Percentiles rank a stretch among this genome's conserved stretches.
Evolutionary conservation across 1,284 basidiomycete species (phyloP).

Genomic region (Sporisorium scitamineum): DNA sequence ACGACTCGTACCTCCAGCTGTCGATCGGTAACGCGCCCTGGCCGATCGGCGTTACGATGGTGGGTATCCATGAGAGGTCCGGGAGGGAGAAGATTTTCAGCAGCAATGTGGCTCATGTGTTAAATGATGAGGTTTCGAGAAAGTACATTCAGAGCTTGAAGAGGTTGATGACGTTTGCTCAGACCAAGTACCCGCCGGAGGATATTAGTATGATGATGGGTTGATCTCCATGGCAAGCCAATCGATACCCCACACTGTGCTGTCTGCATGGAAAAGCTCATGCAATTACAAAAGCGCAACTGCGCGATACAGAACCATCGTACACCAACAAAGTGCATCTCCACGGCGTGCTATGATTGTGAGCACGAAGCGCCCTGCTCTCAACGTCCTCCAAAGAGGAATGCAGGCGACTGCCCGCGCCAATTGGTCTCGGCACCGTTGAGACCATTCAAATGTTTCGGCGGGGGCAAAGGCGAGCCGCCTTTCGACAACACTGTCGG

Average conservation of each 20-base stretch:
- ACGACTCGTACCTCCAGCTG: slow-evolving; percentile 94
- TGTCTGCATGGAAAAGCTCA: not conserved
- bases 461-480: slow-evolving; percentile 42
- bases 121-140: slow-evolving; percentile 98
- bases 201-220: slow-evolving; percentile 62
- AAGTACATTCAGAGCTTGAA: slow-evolving; percentile 99
- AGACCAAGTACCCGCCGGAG: slow-evolving; percentile 60
- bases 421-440: slow-evolving; percentile 28
- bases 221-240: no score
- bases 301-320: not conserved
- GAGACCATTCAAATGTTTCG: slow-evolving; percentile 42
- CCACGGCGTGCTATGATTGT: not conserved
- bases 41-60: slow-evolving; percentile 99
- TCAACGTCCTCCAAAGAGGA: slow-evolving; percentile 45
- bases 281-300: not conserved
- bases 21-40: slow-evolving; percentile 99
- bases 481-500: not conserved
- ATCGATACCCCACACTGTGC: no score
- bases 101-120: slow-evolving; percentile 95
- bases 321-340: no score
- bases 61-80: slow-evolving; percentile 97
- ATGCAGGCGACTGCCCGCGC: slow-evolving; percentile 46
- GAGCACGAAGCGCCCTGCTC: no score
- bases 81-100: slow-evolving; percentile 96
- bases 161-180: slow-evolving; percentile 73